These are phyloP conservation scores for Lactarius vividus DNA, from an alignment of 768 basidiomycete species.

Conservation along the genomic window DNA sequence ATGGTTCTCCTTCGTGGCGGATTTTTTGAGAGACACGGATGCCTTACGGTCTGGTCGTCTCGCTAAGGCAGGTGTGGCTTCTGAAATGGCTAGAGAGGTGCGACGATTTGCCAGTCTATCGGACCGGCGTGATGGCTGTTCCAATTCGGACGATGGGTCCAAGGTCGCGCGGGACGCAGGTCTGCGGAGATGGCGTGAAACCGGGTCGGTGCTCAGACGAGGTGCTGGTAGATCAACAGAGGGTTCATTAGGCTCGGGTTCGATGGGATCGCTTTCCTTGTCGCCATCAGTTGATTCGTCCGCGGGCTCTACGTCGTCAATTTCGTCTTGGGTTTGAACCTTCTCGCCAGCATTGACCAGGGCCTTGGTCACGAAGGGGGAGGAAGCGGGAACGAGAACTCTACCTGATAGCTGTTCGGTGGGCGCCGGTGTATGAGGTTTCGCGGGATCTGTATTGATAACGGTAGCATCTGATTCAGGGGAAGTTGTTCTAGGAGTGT, in stretches of 20 bases:
- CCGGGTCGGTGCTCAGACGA: neutral
- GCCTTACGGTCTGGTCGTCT: neutral
- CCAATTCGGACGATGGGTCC: neutral
- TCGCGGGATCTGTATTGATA: constrained; percentile 14
- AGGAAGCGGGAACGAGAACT: constrained; percentile 22
- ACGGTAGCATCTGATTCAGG: constrained; percentile 15
- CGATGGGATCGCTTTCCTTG: constrained; percentile 26
- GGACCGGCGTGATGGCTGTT: constrained; percentile 21
- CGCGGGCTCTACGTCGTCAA: constrained; percentile 22
- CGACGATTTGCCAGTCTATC: constrained; percentile 17
- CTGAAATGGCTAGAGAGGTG: neutral
- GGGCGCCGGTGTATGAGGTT: neutral
- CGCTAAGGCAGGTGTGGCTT: constrained; percentile 4
- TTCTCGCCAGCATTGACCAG: neutral
- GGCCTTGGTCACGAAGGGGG: constrained; percentile 6
- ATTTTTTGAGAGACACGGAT: neutral
- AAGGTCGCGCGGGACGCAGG: neutral
- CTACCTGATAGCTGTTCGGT: neutral
- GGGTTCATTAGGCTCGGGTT: constrained; percentile 13
- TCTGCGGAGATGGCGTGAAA: neutral
- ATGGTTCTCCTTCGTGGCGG: constrained; percentile 9
- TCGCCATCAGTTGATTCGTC: constrained; percentile 1
- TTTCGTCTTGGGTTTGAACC: constrained; percentile 7
- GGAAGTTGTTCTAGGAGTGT: neutral
- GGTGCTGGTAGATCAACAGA: neutral